Conservation (phyloP, 768 basidiomycete species). For the Tephrocybe sp. region DNA sequence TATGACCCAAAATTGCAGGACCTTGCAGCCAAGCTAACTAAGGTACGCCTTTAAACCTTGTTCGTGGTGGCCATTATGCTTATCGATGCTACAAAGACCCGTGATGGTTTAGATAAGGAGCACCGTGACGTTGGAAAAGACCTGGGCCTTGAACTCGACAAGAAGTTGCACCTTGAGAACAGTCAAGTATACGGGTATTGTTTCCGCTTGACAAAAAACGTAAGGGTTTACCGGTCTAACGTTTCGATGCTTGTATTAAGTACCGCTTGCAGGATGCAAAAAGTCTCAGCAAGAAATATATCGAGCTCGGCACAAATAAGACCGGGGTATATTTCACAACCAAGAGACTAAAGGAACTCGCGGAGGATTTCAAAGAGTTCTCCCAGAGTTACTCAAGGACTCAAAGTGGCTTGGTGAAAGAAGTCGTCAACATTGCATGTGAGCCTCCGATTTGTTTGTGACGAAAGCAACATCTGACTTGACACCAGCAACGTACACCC, state of each 20-base stretch:
- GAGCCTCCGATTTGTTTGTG: slow-evolving; percentile 22
- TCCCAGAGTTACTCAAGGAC: slow-evolving; percentile 70
- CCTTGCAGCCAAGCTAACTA: slow-evolving; percentile 65
- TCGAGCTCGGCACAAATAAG: slow-evolving; percentile 83
- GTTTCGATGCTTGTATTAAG: not conserved
- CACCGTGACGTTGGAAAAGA: slow-evolving; percentile 70
- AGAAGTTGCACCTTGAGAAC: slow-evolving; percentile 95
- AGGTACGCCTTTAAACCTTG: slow-evolving; percentile 32
- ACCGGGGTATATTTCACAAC: slow-evolving; percentile 91
- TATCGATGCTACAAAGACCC: slow-evolving; percentile 36
- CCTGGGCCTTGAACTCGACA: slow-evolving; percentile 82
- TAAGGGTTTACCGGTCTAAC: slow-evolving; percentile 36
- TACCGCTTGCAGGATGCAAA: slow-evolving; percentile 69
- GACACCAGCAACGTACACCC: slow-evolving; percentile 82
- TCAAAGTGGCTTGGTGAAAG: slow-evolving; percentile 84
- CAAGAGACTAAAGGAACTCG: slow-evolving; percentile 62
- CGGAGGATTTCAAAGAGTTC: slow-evolving; percentile 70
- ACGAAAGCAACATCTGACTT: slow-evolving; percentile 49
- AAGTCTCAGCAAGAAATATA: slow-evolving; percentile 67
- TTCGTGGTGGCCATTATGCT: not conserved
- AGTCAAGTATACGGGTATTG: slow-evolving; percentile 88
- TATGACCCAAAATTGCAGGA: slow-evolving; percentile 78
- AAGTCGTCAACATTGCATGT: slow-evolving; percentile 93
- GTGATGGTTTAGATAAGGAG: slow-evolving; percentile 83
- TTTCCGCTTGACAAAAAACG: slow-evolving; percentile 89